Conservation (phyloP, 1,139 yeast species). For the Yamadazyma epiphylla region DNA sequence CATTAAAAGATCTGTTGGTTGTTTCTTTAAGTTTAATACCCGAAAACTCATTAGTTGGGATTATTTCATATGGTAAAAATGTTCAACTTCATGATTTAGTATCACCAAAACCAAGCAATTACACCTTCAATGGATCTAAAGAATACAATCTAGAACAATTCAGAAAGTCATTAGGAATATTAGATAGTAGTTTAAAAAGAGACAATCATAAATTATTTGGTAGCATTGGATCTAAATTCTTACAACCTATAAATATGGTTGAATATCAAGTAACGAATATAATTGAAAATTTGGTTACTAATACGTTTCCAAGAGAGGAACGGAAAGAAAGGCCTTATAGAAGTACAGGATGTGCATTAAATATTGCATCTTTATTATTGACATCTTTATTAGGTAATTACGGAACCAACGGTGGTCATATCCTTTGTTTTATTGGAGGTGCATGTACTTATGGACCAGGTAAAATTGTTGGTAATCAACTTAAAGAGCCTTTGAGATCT, state of each 20-base stretch:
- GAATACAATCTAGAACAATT: slow-evolving; percentile 50
- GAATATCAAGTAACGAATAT: slow-evolving; percentile 55
- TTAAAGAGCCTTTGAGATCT: slow-evolving; percentile 55
- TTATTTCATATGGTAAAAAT: slow-evolving; percentile 62
- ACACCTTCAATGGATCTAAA: slow-evolving; percentile 59
- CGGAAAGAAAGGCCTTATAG: slow-evolving; percentile 51
- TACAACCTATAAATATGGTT: slow-evolving; percentile 46
- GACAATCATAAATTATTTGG: slow-evolving; percentile 18
- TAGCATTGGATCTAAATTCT: slow-evolving; percentile 30
- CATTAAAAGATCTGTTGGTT: slow-evolving; percentile 54
- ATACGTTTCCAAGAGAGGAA: slow-evolving; percentile 47
- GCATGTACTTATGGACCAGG: slow-evolving; percentile 61
- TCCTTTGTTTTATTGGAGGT: slow-evolving; percentile 58
- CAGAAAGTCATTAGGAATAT: slow-evolving; percentile 50
- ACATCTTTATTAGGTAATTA: slow-evolving; percentile 38
- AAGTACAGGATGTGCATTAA: slow-evolving; percentile 65
- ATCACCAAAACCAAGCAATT: slow-evolving; percentile 24
- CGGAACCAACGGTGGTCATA: slow-evolving; percentile 53
- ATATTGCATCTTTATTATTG: slow-evolving; percentile 53
- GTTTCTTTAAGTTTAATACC: slow-evolving; percentile 58
- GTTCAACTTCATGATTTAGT: slow-evolving; percentile 60
- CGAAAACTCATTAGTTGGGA: slow-evolving; percentile 53
- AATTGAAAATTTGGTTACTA: slow-evolving; percentile 50
- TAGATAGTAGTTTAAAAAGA: slow-evolving; percentile 19
- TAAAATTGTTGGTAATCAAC: slow-evolving; percentile 40